Base-by-base conservation (phyloP, 208 protist species). In the Trypanosoma conorhini region DNA sequence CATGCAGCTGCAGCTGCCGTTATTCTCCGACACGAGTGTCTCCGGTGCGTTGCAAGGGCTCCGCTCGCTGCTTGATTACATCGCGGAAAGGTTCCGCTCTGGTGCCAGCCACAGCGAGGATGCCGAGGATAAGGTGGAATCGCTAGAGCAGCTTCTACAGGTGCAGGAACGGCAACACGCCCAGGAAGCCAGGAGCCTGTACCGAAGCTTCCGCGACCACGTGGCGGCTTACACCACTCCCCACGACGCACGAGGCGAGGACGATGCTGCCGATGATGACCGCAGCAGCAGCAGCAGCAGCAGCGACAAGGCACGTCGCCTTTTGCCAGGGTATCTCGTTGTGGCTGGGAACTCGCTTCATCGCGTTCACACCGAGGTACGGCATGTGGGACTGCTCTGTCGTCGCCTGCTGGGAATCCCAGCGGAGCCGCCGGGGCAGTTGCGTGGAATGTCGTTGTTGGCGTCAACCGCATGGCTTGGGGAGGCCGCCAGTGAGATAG, bases 11-110 rank as follows among this genome's bases (percentile, higher is more conserved):
- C 22, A 67, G 12, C 44, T 86, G 17, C 81, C 81, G 13, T 15
- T 48, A 13, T 70, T 83, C 44, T 67, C 59, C 24, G 77, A 83
- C 48, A 74, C 46, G 19, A 80, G 72, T 48, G 42, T 68, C 7
- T 55, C 46, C 10, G 80, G 77, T 46, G 75, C 73, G 19, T 58
- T 88, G 22, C 69, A 85, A 26, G 83, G 80, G 26, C 72, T 83
- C 5, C 57, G 70, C 33, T 74, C 69, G 31, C 57, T 88, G 12
- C 33, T 72, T 24, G 74, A 74, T n/a, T 54, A 58, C 22, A 65
- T 78, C 55, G 26, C n/a, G 42, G 70, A 78, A 19, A 69, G 67
- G 46, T 66, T 59, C 58, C 50, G 70, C 55, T n/a, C 60, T 52
- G 24, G 26, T 59, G 38, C 60, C 28, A 46, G 48, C n/a, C 59